Base-by-base conservation (phyloP, 371 early-diverging fungal species). In the Rhizomucor miehei region DNA sequence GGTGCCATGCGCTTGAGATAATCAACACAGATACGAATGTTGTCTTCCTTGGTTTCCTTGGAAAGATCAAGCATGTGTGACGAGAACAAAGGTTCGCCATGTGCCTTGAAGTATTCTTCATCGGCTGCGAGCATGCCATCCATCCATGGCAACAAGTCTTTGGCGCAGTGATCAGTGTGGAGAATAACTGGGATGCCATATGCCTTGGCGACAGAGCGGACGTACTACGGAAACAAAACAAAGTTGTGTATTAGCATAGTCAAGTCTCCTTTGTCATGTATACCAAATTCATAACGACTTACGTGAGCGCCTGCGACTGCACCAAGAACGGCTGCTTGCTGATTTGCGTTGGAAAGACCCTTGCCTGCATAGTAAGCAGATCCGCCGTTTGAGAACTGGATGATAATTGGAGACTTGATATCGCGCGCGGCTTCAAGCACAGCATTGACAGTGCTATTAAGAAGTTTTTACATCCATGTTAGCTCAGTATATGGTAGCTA, bases 1-100 rank as follows among this genome's bases (percentile, higher is more conserved):
- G 84, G 79, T 16, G 89, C 86, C 88, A 91, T 90, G 59, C 93
- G 87, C 73, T 87, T 72, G 66, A 93, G 77, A 79, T 93, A 93
- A 75, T 89, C 82, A 67, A 86, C 77, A 70, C 91, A 91, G 60
- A 69, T 89, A 52, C 80, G 80, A 56, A 93, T 93, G 81, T 93
- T 93, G 63, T 92, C 89, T 66, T 87, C 89, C 77, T 91, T 91
- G 74, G 84, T 64, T 56, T 93, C 92, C 62, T 91, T 92, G 17
- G 90, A 90, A 49, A 93, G 85, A 79, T 93, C 94, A 54, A 93
- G 83, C 94, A 93, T 93, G 81, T 93, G 94, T 63, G 93, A 92
- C n/a, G 91, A 91, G 84, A 91, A 93, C 63, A 93, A 88, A 41
- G 94, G 92, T 78, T 91, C 94, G 63, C 88, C 88, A 68, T 91